Percentiles rank a stretch among this genome's conserved stretches.
These are phyloP conservation scores for Colletotrichum gloeosporioides DNA, from an alignment of 2,329 filamentous ascomycete species.

Conservation along the genomic window DNA sequence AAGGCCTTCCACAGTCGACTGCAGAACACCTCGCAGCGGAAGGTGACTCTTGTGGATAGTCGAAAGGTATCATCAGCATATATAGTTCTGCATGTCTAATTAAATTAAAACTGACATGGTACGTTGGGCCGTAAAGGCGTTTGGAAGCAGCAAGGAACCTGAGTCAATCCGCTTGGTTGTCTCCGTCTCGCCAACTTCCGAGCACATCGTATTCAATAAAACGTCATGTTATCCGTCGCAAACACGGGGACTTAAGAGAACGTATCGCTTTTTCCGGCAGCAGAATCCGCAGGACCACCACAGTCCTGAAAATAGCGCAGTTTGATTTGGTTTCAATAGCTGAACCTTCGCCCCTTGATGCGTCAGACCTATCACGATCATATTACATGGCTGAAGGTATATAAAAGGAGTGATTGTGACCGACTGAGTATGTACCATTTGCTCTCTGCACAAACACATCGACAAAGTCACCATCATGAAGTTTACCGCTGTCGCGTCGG, in stretches of 20 bases:
- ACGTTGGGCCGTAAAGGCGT: neutral
- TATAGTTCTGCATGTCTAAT: accelerated
- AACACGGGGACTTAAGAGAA: neutral
- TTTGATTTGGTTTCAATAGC: neutral
- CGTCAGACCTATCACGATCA: neutral
- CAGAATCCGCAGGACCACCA: accelerated
- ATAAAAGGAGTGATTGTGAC: neutral
- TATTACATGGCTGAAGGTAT: neutral
- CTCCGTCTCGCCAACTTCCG: neutral
- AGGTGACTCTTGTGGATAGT: accelerated
- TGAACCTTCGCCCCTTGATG: neutral
- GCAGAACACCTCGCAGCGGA: neutral
- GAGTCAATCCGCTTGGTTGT: neutral
- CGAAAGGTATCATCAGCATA: neutral
- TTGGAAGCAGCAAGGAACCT: neutral
- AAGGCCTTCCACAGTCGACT: neutral
- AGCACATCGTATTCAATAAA: neutral
- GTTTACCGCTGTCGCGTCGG: neutral
- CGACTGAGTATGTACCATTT: accelerated
- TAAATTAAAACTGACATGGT: neutral
- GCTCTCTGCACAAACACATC: accelerated
- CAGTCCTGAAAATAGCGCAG: neutral
- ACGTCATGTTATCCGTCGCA: accelerated
- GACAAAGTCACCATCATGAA: neutral
- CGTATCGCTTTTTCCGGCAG: neutral